phyloP scores from a whole-genome alignment of 2,329 filamentous ascomycete genomes.

The Xylaria sp. region DNA sequence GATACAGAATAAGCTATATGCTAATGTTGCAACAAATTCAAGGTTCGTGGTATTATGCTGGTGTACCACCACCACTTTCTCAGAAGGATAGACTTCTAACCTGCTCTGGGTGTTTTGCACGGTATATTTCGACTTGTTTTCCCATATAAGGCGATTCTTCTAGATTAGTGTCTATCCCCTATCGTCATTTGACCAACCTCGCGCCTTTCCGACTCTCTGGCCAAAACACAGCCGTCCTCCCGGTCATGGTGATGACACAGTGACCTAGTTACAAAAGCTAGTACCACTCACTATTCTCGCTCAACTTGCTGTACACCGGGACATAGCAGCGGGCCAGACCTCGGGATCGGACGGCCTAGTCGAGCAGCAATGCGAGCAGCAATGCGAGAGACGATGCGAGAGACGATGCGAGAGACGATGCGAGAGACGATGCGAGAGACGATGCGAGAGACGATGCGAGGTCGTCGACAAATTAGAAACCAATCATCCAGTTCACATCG shows the following conservation, averaged over 20 bases:
- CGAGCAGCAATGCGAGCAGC: slow-evolving; percentile 6
- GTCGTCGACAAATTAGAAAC: background rate
- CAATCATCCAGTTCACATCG: background rate
- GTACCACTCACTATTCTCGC: background rate
- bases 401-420: slow-evolving; percentile 15
- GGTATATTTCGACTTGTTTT: slow-evolving; percentile 12
- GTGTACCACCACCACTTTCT: slow-evolving; percentile 39
- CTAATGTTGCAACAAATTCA: background rate
- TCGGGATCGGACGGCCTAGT: slow-evolving; percentile 30
- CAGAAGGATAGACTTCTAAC: background rate
- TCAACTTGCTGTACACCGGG: slow-evolving; percentile 38
- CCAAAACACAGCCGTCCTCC: background rate
- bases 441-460: slow-evolving; percentile 5
- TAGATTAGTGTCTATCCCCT: slow-evolving; percentile 34
- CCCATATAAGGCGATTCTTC: slow-evolving; percentile 30
- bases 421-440: background rate
- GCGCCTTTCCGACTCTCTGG: background rate
- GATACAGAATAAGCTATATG: background rate
- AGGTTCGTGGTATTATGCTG: background rate
- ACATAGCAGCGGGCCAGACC: slow-evolving; percentile 13
- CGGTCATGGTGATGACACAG: background rate
- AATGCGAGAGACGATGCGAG: slow-evolving; percentile 11
- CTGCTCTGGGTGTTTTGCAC: background rate
- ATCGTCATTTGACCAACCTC: background rate
- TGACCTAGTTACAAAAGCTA: slow-evolving; percentile 1